phyloP scores from a whole-genome alignment of 1,284 basidiomycete species.

The Leccinum pallidistipes region DNA sequence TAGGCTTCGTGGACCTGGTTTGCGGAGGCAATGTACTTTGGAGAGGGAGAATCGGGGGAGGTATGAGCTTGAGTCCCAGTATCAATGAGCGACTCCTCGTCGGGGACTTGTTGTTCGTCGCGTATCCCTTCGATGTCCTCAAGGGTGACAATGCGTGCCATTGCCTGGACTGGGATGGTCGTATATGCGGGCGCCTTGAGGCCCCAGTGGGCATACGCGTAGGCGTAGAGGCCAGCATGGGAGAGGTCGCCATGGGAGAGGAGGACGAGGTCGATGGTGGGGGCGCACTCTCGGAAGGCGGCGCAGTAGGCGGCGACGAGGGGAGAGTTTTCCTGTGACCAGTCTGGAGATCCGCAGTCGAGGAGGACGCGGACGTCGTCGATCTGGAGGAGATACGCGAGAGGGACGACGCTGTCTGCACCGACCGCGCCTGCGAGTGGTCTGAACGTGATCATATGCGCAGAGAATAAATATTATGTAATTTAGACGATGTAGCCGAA shows the following conservation, averaged over 20 bases:
- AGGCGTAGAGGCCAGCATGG: slow-evolving; percentile 90
- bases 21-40: slow-evolving; percentile 72
- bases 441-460: slow-evolving; percentile 79
- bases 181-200: slow-evolving; percentile 94
- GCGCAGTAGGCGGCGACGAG: slow-evolving; percentile 64
- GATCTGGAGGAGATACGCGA: slow-evolving; percentile 88
- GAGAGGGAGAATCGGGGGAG: slow-evolving; percentile 28
- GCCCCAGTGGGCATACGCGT: slow-evolving; percentile 86
- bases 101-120: slow-evolving; percentile 70
- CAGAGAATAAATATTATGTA: slow-evolving; percentile 4
- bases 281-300: slow-evolving; percentile 67
- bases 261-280: slow-evolving; percentile 82
- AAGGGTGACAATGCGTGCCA: slow-evolving; percentile 87
- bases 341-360: slow-evolving; percentile 92
- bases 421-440: slow-evolving; percentile 82
- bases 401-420: slow-evolving; percentile 61
- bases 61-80: slow-evolving; percentile 13
- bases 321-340: slow-evolving; percentile 57
- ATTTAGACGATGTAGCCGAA: slow-evolving; percentile 12
- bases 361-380: slow-evolving; percentile 94
- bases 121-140: slow-evolving; percentile 83
- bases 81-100: slow-evolving; percentile 30
- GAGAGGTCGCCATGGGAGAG: slow-evolving; percentile 92
- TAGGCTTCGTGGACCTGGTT: slow-evolving; percentile 95
- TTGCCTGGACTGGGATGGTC: slow-evolving; percentile 94